Evolutionary conservation across 768 basidiomycete species (phyloP).

Genomic region (Lyophyllum semitale): DNA sequence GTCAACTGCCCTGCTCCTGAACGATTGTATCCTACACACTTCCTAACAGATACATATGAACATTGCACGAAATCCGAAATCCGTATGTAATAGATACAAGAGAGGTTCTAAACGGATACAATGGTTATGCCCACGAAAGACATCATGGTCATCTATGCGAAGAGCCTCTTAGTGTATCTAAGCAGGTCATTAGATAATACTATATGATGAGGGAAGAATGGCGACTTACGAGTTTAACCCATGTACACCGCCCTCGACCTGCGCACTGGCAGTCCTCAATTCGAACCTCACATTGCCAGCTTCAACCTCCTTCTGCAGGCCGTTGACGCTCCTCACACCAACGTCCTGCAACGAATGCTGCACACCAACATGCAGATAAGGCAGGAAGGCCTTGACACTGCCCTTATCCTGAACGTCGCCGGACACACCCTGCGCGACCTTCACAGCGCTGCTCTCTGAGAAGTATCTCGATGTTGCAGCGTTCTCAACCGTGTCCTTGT

Average conservation of each 20-base stretch:
- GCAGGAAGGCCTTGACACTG: conserved; percentile 88
- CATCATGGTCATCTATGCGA: conserved; percentile 18
- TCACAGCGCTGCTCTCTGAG: conserved; percentile 88
- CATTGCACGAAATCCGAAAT: conserved; percentile 8
- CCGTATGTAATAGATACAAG: conserved; percentile 1
- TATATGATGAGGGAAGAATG: conserved; percentile 6
- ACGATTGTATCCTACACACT: not conserved
- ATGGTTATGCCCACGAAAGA: not conserved
- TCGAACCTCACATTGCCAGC: conserved; percentile 83
- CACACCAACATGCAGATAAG: conserved; percentile 77
- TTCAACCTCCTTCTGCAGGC: conserved; percentile 66
- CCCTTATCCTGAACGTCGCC: conserved; percentile 99
- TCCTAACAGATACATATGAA: conserved; percentile 7
- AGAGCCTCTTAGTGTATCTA: conserved; percentile 43
- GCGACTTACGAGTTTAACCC: conserved; percentile 87
- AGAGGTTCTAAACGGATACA: not conserved
- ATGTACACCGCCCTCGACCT: conserved; percentile 95
- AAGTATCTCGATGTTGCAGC: conserved; percentile 97
- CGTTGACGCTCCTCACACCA: conserved; percentile 69
- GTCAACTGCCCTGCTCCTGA: too few species aligned
- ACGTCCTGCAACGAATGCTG: conserved; percentile 97
- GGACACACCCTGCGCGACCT: conserved; percentile 95
- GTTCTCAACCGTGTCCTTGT: conserved; percentile 69
- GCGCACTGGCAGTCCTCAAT: conserved; percentile 90
- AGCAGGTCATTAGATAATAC: not conserved